Base-by-base conservation (phyloP, 2,329 filamentous ascomycete genomes). In the Plenodomus tracheiphilus region DNA sequence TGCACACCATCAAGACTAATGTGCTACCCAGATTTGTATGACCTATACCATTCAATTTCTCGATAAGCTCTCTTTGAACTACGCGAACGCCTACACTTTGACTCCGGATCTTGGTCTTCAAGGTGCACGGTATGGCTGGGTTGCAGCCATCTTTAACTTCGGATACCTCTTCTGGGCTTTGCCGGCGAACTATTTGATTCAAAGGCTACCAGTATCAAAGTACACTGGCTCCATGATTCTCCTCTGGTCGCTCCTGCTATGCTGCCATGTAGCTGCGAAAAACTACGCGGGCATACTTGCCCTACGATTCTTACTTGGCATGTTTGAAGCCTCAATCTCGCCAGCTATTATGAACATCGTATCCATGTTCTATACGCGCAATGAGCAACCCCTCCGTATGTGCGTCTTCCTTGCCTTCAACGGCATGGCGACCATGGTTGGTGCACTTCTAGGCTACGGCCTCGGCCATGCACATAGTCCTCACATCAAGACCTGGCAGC, bases 11-110 rank as follows among this genome's bases (percentile, higher is more conserved):
- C 20, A 28, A 37, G 32, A 35, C 18, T 37, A 32, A 30, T 20
- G 6, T 1, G 8, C 15, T n/a, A n/a, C 16, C 2, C 22, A 73
- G 69, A 71, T 73, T 13, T 70, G 65, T 46, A 66, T 69, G 30
- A 76, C 74, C 7, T 78, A 78, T 58, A 75, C 69, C 16, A 76
- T 78, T 28, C 77, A 78, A 56, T 79, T 77, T 51, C 69, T 79
- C 20, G 75, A 74, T 54, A 74, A 74, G 46, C 62, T 73, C 7
- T 71, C 70, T 1, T 59, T 75, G n/a, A 74, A 74, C 54, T 74
- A 75, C 50, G 73, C 71, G 11, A 69, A 64, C 3, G 71, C 71
- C 9, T 74, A 74, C 50, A 62, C 64, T 2, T 54, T 73, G 1
- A 69, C 70, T 16, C 63, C 68, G 0, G 71, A 74, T 51, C 66